Conservation (phyloP, 257 asterid species). For the Solanum gracilifrons region DNA sequence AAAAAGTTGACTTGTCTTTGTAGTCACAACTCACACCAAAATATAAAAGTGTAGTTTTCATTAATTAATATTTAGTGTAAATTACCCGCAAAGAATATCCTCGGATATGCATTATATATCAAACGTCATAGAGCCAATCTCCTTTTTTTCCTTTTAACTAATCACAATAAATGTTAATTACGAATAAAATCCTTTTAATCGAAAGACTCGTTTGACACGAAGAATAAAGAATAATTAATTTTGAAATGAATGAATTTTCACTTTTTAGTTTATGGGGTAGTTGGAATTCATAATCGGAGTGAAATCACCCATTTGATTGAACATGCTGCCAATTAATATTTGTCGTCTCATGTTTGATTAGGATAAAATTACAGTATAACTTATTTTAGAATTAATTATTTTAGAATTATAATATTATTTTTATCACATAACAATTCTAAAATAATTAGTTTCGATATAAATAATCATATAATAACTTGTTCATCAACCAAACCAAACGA, state of each 20-base stretch:
- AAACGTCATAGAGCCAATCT: background rate
- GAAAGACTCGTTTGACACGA: background rate
- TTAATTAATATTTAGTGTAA: background rate
- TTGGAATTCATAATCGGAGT: background rate
- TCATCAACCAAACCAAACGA: background rate
- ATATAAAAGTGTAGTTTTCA: background rate
- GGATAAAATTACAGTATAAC: too few species aligned
- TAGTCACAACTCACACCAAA: background rate
- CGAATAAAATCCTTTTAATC: background rate
- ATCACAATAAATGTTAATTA: background rate
- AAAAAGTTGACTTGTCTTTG: background rate
- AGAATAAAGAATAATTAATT: too few species aligned
- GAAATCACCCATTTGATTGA: background rate
- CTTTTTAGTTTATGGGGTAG: background rate
- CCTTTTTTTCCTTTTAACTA: background rate
- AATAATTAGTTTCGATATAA: background rate
- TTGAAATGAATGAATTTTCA: too few species aligned
- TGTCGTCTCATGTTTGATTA: too few species aligned
- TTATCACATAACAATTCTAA: too few species aligned
- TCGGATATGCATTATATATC: constrained; percentile 2
- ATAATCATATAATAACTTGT: background rate
- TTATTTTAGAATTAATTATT: background rate
- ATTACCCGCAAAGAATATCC: constrained; percentile 9
- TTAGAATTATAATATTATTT: background rate
- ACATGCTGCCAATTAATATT: background rate